Evolutionary conservation across 2,329 filamentous ascomycete species (phyloP).

Genomic region (Chaetomiaceae sp.): DNA sequence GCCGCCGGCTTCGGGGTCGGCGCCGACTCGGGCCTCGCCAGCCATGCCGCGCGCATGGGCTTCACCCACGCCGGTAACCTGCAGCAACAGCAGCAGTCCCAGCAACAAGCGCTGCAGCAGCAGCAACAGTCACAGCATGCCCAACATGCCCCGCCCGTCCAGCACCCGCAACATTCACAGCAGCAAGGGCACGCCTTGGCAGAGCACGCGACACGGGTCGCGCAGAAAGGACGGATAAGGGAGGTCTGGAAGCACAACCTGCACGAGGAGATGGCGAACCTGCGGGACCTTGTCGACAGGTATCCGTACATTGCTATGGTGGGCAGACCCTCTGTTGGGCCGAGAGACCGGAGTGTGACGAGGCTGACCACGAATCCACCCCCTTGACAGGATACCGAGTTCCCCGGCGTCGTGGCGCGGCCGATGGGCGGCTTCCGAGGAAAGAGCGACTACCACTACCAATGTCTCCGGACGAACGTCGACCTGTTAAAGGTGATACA

Average conservation of each 20-base stretch:
- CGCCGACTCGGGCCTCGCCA: conserved; percentile 69
- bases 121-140: conserved; percentile 37
- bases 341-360: background rate
- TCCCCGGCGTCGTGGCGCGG: conserved; percentile 92
- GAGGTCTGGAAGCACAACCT: conserved; percentile 96
- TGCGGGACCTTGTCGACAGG: conserved; percentile 79
- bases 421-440: conserved; percentile 92
- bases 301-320: conserved; percentile 99
- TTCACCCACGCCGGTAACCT: conserved; percentile 69
- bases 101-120: conserved; percentile 29
- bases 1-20: conserved; percentile 44
- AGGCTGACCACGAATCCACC: conserved; percentile 5
- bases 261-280: conserved; percentile 79
- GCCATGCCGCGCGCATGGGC: conserved; percentile 81
- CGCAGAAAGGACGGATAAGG: conserved; percentile 73
- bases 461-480: conserved; percentile 94
- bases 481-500: conserved; percentile 97
- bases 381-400: conserved; percentile 77
- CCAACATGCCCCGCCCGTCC: conserved; percentile 21
- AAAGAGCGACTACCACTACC: conserved; percentile 98
- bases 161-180: conserved; percentile 21
- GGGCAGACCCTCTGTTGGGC: conserved; percentile 33
- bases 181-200: conserved; percentile 37
- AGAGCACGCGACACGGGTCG: conserved; percentile 48
- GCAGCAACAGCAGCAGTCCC: conserved; percentile 55